These are phyloP conservation scores for Pisolithus microcarpus DNA, from an alignment of 768 basidiomycete species.

Conservation along the genomic window DNA sequence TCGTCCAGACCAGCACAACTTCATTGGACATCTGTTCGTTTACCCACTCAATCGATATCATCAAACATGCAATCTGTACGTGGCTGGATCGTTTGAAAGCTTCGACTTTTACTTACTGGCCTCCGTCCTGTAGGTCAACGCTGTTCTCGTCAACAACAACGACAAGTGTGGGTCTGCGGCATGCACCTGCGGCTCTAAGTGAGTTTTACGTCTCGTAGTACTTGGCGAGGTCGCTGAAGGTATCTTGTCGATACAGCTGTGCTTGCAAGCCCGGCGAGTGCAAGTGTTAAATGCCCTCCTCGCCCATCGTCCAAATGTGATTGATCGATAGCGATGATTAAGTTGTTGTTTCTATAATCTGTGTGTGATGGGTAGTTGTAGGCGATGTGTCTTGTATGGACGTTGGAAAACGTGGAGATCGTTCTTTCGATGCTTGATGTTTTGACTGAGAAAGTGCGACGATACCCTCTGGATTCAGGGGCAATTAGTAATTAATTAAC, in stretches of 20 bases:
- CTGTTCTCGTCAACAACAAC: not conserved
- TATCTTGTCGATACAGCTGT: not conserved
- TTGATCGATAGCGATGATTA: not conserved
- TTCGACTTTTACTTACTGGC: not conserved
- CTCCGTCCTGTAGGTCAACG: not conserved
- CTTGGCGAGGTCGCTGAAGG: not conserved
- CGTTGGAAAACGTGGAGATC: too few relatives aligned
- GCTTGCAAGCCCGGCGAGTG: not conserved
- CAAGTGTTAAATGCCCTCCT: not conserved
- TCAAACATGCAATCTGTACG: constrained; percentile 1
- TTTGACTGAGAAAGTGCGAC: too few relatives aligned
- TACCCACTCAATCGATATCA: not conserved
- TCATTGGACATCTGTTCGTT: too few relatives aligned
- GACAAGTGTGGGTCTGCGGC: not conserved
- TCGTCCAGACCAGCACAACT: too few relatives aligned
- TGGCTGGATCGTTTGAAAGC: not conserved
- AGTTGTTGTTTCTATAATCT: too few relatives aligned
- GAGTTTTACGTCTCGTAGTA: not conserved
- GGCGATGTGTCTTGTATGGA: too few relatives aligned
- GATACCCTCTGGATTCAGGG: too few relatives aligned
- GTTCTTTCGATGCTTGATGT: too few relatives aligned
- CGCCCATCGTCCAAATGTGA: not conserved
- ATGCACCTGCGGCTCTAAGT: not conserved
- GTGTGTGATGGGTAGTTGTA: too few relatives aligned
- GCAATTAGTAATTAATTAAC: too few relatives aligned